Base-by-base conservation (phyloP, 768 basidiomycete genomes). In the Lactarius akahatsu region DNA sequence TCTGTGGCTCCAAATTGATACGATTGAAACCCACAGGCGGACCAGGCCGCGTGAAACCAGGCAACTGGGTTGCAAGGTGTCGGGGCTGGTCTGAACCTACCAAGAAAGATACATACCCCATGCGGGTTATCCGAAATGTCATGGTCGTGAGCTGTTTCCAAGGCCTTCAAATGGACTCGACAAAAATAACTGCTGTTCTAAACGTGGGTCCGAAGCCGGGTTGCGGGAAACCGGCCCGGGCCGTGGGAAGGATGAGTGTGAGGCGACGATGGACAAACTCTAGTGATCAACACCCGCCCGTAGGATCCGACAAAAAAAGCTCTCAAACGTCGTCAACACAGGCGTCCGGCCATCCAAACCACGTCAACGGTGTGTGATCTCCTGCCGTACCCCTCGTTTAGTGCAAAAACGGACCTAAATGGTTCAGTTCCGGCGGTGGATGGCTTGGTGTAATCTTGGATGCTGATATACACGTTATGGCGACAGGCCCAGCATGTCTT, bases 401-500 rank as follows among this genome's bases (percentile, higher is more conserved):
- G 67, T 67, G 71, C 67, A 77, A 73, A 70, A 77, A 74, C 61
- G 75, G 69, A 56, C 52, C 61, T 61, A 72, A 68, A 61, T 65
- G 73, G 55, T 26, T 28, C 43, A 50, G 63, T 65, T 63, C 72
- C 70, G 72, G 77, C 73, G 77, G 70, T 82, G 81, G 77, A 77
- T 79, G 72, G 68, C 60, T 56, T 60, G 30, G 40, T 36, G 57
- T 47, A 47, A 41, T 52, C 43, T 62, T 71, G 75, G 80, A 80
- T 81, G 74, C 74, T 80, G 74, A 77, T 75, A 77, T 72, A 74
- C 74, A 54, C 62, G 50, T n/a, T 38, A 71, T 71, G 59, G 65
- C 57, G 62, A 54, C 62, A 80, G 74, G 70, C 70, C 66, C 76
- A 77, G 62, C 77, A 83, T 84, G 84, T 82, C 91, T 74, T 93